Percentiles rank a stretch among this genome's conserved stretches.
phyloP scores from a whole-genome alignment of 768 basidiomycete species.

The Xerocomellus intermedius region DNA sequence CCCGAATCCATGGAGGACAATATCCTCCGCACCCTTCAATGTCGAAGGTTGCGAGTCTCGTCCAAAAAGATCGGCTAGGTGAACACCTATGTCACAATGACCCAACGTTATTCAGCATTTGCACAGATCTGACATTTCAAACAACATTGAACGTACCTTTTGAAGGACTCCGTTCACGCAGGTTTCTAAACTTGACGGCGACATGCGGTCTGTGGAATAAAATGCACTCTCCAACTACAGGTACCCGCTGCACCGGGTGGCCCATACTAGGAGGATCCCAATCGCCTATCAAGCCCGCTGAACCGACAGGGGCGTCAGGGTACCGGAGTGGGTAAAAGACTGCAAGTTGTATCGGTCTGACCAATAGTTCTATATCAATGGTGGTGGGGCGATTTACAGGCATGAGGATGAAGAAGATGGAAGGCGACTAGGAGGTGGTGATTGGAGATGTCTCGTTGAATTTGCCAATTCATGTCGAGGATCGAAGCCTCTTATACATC shows the following conservation, averaged over 20 bases:
- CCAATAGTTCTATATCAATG: neutral
- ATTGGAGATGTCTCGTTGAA: neutral
- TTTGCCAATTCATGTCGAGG: neutral
- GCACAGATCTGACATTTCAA: neutral
- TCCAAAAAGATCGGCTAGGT: neutral
- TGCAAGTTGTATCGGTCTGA: neutral
- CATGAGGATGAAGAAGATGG: neutral
- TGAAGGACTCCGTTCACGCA: neutral
- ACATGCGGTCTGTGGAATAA: neutral
- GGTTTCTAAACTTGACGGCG: neutral
- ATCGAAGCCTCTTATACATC: slow-evolving; percentile 4
- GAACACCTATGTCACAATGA: neutral
- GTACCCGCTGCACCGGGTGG: neutral
- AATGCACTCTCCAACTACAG: neutral
- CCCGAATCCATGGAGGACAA: neutral
- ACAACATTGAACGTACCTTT: neutral
- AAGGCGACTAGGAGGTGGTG: neutral
- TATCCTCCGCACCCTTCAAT: neutral
- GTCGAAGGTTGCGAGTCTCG: neutral
- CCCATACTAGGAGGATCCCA: neutral
- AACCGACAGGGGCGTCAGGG: neutral
- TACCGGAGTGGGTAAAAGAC: neutral
- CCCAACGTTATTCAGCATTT: neutral
- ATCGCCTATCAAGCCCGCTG: neutral
- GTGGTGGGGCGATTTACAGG: neutral